A percentile compares a stretch with the other conserved stretches of the same genome.
phyloP scores from a whole-genome alignment of 2,329 filamentous ascomycete genomes.

The Aspergillus fijiensis region DNA sequence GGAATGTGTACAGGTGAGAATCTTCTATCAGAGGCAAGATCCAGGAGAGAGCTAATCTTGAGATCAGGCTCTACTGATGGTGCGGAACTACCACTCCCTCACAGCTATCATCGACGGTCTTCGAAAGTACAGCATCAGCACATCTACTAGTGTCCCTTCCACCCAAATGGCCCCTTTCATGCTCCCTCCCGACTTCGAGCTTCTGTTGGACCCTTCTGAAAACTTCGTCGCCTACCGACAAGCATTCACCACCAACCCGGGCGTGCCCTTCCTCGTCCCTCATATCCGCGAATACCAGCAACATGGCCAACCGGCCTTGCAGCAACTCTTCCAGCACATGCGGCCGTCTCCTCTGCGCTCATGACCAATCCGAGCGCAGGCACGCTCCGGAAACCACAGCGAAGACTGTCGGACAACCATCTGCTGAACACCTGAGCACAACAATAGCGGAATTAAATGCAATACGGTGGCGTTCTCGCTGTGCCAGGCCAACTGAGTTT shows the following conservation, averaged over 20 bases:
- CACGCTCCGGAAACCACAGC: not conserved
- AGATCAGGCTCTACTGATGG: conserved; percentile 29
- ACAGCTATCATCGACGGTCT: conserved; percentile 39
- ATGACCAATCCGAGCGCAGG: not conserved
- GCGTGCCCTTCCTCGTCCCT: conserved; percentile 41
- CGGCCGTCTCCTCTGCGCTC: conserved; percentile 13
- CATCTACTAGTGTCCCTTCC: conserved; percentile 15
- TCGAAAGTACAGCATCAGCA: conserved; percentile 32
- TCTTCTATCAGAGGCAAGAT: not conserved
- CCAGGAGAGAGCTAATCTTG: not conserved
- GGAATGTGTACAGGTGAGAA: conserved; percentile 37
- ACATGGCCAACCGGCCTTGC: conserved; percentile 27
- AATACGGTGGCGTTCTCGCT: not conserved
- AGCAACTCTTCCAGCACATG: conserved; percentile 30
- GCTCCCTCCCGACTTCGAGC: conserved; percentile 24
- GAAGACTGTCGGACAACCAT: not conserved
- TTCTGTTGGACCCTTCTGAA: conserved; percentile 30
- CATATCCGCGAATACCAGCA: conserved; percentile 37
- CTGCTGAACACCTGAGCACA: not conserved
- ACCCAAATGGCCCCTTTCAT: conserved; percentile 22
- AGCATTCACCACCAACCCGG: conserved; percentile 32
- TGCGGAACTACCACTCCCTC: conserved; percentile 39
- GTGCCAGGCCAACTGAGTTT: not conserved
- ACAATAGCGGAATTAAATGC: not conserved
- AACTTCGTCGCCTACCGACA: conserved; percentile 40